Percentiles rank a stretch among this genome's conserved stretches.
phyloP scores from a whole-genome alignment of 1,284 basidiomycete genomes.

The Cystobasidium sp. region DNA sequence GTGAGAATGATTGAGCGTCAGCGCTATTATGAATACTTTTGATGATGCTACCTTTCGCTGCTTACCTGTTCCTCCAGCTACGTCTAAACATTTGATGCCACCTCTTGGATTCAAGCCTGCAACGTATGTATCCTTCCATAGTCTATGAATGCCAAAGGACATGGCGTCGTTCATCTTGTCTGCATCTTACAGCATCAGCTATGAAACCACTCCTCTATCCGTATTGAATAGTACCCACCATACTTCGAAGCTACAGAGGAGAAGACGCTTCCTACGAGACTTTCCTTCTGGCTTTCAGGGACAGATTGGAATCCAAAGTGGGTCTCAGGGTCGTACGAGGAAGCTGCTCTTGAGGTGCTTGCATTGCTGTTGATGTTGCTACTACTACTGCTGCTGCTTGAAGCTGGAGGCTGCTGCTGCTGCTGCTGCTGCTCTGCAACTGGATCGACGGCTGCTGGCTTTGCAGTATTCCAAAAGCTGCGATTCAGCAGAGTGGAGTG shows the following conservation, averaged over 20 bases:
- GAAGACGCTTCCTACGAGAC: slow-evolving; percentile 82
- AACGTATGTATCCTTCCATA: slow-evolving; percentile 97
- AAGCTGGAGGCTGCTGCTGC: background rate
- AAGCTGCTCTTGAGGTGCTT: slow-evolving; percentile 6
- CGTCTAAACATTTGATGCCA: slow-evolving; percentile 76
- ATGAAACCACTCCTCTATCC: background rate
- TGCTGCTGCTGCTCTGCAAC: background rate
- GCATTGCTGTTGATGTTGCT: background rate
- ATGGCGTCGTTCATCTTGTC: slow-evolving; percentile 80
- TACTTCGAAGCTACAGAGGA: slow-evolving; percentile 94
- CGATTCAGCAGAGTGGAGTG: background rate
- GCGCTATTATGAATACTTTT: too few species aligned
- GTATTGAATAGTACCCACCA: slow-evolving; percentile 59
- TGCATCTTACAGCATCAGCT: background rate
- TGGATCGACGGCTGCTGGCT: slow-evolving; percentile 4
- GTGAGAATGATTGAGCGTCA: too few species aligned
- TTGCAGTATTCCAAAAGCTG: slow-evolving; percentile 16
- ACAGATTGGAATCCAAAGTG: slow-evolving; percentile 61
- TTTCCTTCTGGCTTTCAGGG: slow-evolving; percentile 60
- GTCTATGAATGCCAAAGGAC: slow-evolving; percentile 90
- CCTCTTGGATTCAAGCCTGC: slow-evolving; percentile 72
- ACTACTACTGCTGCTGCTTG: slow-evolving; percentile 3
- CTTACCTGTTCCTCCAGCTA: slow-evolving; percentile 97
- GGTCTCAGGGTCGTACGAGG: slow-evolving; percentile 47
- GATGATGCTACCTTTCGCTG: too few species aligned